Evolutionary conservation across 2,329 filamentous ascomycete genomes (phyloP), one percentile per base, ranked within the genome.

Genomic region (Diaporthe vaccinii): DNA sequence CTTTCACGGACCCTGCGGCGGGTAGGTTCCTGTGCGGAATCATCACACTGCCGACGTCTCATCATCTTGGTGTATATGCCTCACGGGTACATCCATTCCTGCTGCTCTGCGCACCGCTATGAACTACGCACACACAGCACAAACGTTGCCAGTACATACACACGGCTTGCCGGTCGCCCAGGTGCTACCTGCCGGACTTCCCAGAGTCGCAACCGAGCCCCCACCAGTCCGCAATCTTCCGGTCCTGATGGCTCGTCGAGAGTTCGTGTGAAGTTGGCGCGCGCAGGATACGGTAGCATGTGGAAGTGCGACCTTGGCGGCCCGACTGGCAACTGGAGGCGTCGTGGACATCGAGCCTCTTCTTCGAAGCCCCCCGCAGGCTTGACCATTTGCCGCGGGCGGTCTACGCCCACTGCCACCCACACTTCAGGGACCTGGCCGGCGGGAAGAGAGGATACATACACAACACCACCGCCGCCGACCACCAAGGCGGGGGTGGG

Each of bases 31-130:
- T 39, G 10, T 9, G 10, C 20, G 20, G 6, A n/a, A 17, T 36
- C 62, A 68, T 68, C 62, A 68, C 62, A 53, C 65, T 68, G 46
- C 44, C 44, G 62, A 25, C 31, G 62, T 68, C 62, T 68, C 62
- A 67, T 68, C 8, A 53, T 68, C 22, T 36, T 25, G 28, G 10
- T 39, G 28, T 36, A 28, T 39, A 25, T 53, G 14, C 31, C 65
- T 39, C 65, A 68, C 46, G 12, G 46, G 46, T 20, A 22, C 62
- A 36, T 51, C 62, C 44, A 20, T 39, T 68, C 46, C 31, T 68
- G 61, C 17, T 67, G 25, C n/a, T 20, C 22, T 68, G 22, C 25
- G 31, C 34, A 31, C 31, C 65, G 65, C 65, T 68, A 53, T 53
- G 65, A 36, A 53, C 31, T n/a, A 39, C 31, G 14, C 31, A 53